Percentiles rank a stretch among this genome's conserved stretches.
Evolutionary conservation across 257 asterid species (phyloP).

Genomic region (Solanum clarkiae): DNA sequence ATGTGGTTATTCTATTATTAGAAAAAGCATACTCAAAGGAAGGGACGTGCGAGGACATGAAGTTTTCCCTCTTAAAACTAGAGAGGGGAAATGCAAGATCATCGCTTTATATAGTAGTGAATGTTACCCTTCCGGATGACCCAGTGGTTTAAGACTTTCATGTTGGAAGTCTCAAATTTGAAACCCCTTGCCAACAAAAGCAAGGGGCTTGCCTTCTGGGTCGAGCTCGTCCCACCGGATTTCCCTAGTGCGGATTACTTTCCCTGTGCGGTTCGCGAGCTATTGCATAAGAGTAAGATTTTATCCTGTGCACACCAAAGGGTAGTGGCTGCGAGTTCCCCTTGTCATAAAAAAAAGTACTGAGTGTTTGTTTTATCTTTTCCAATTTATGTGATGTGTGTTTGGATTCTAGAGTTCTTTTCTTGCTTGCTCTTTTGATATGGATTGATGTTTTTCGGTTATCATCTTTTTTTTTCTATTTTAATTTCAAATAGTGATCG

Average conservation of each 20-base stretch:
- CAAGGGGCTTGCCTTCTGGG: too few relatives aligned
- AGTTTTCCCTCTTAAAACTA: not conserved
- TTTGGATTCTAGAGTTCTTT: not conserved
- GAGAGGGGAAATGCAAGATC: not conserved
- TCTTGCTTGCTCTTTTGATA: not conserved
- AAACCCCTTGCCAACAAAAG: too few relatives aligned
- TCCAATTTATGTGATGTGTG: not conserved
- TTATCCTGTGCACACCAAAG: too few relatives aligned
- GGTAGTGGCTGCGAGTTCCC: too few relatives aligned
- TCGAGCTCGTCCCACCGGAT: too few relatives aligned
- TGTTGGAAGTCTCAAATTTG: too few relatives aligned
- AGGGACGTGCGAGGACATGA: not conserved
- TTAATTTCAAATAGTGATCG: not conserved
- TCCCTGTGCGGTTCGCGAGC: too few relatives aligned
- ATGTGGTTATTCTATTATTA: not conserved
- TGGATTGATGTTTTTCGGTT: not conserved
- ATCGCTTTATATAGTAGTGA: not conserved
- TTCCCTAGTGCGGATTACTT: too few relatives aligned
- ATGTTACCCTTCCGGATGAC: too few relatives aligned
- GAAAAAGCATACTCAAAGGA: not conserved
- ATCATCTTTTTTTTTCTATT: not conserved
- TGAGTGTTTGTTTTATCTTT: not conserved
- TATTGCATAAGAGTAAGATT: too few relatives aligned
- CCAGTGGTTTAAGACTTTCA: too few relatives aligned
- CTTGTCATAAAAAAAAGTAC: not conserved